Conservation (phyloP, 2,329 filamentous ascomycete genomes). For the Aspergillus carbonarius region DNA sequence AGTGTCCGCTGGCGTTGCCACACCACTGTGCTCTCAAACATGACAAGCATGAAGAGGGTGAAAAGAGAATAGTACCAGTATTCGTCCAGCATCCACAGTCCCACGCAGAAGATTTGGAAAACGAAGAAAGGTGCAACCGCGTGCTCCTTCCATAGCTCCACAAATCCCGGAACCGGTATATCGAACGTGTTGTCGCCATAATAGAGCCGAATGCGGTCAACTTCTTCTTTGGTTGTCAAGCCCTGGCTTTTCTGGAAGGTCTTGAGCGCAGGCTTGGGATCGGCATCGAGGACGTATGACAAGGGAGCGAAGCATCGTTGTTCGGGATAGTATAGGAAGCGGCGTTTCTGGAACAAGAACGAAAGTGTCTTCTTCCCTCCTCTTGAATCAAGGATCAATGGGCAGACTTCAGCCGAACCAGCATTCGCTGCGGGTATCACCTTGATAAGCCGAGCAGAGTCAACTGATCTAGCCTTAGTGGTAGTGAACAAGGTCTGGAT, state of each 20-base stretch:
- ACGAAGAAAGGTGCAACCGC: slow-evolving; percentile 99
- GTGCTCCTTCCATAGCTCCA: slow-evolving; percentile 96
- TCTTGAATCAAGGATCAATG: slow-evolving; percentile 70
- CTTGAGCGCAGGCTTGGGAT: slow-evolving; percentile 76
- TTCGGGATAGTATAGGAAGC: slow-evolving; percentile 78
- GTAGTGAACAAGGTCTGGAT: slow-evolving; percentile 80
- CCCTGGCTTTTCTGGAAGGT: slow-evolving; percentile 79
- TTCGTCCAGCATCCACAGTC: slow-evolving; percentile 97
- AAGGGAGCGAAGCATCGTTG: slow-evolving; percentile 77
- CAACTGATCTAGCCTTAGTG: slow-evolving; percentile 65
- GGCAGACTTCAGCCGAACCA: slow-evolving; percentile 83
- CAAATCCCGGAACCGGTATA: slow-evolving; percentile 93
- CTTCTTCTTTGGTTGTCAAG: slow-evolving; percentile 69
- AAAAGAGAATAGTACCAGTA: slow-evolving; percentile 99
- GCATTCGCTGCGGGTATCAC: slow-evolving; percentile 88
- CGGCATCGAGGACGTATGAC: slow-evolving; percentile 76
- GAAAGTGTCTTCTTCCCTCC: slow-evolving; percentile 75
- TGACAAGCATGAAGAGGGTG: slow-evolving; percentile 96
- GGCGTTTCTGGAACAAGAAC: slow-evolving; percentile 97
- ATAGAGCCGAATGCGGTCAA: slow-evolving; percentile 80
- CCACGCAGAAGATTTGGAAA: slow-evolving; percentile 98
- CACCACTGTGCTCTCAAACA: slow-evolving; percentile 96
- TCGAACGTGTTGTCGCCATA: slow-evolving; percentile 97
- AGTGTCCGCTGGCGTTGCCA: slow-evolving; percentile 97
- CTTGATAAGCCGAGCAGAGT: slow-evolving; percentile 83